Evolutionary conservation across 2,329 filamentous ascomycete species (phyloP).

Genomic region (Venturia aucupariae): DNA sequence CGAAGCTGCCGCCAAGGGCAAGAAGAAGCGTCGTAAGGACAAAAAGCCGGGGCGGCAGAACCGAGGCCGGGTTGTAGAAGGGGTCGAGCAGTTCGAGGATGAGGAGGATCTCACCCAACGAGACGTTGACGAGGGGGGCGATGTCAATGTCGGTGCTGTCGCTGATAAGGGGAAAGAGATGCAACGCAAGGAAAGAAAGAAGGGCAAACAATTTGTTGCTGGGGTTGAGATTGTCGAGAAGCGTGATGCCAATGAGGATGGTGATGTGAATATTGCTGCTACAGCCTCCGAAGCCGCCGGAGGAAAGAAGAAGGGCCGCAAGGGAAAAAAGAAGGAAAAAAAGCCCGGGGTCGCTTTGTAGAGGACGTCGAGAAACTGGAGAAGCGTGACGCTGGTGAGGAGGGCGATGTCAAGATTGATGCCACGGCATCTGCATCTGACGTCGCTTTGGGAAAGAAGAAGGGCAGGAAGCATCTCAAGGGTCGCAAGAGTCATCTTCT

Average conservation of each 20-base stretch:
- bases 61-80: not conserved
- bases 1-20: conserved; percentile 21
- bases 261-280: not conserved
- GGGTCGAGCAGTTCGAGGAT: not conserved
- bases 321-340: not conserved
- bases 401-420: not conserved
- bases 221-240: no score
- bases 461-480: not conserved
- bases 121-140: not conserved
- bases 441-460: not conserved
- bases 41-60: not conserved
- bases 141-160: not conserved
- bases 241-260: not conserved
- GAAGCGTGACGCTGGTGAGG: not conserved
- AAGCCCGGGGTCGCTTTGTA: not conserved
- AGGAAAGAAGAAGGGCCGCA: not conserved
- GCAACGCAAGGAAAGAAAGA: not conserved
- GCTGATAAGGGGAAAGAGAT: not conserved
- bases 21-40: not conserved
- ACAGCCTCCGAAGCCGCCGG: not conserved
- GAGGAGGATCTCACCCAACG: not conserved
- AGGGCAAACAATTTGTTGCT: no score
- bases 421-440: not conserved
- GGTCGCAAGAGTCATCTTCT: not conserved
- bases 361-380: not conserved